phyloP scores from a whole-genome alignment of 257 asterid genomes.

The Plectranthus barbatus region DNA sequence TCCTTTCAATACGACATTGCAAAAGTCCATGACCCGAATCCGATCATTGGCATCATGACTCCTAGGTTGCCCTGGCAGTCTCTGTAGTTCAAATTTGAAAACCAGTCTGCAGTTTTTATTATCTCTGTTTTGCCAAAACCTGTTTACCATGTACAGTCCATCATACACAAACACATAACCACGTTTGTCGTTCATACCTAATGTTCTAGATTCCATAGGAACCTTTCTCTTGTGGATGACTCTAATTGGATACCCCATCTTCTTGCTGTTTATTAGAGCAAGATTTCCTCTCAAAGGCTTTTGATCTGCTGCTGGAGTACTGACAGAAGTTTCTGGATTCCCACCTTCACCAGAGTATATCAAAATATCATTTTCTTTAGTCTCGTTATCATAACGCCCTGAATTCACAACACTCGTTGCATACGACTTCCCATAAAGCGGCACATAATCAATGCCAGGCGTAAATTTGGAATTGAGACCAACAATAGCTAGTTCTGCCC shows the following conservation, averaged over 20 bases:
- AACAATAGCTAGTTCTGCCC: constrained; percentile 51
- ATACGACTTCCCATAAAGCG: constrained; percentile 17
- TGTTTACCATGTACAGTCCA: constrained; percentile 49
- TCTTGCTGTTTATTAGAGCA: constrained; percentile 50
- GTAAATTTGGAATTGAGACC: constrained; percentile 46
- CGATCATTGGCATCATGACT: neutral
- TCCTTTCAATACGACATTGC: constrained; percentile 46
- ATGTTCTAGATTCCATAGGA: neutral
- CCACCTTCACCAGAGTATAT: constrained; percentile 78
- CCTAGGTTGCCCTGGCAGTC: constrained; percentile 45
- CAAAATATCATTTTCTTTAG: constrained; percentile 23
- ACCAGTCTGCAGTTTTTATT: constrained; percentile 40
- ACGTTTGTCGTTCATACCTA: constrained; percentile 8
- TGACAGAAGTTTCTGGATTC: constrained; percentile 16
- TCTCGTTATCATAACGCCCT: constrained; percentile 42
- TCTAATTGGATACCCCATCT: constrained; percentile 43
- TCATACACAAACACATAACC: constrained; percentile 41
- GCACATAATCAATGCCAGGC: constrained; percentile 45
- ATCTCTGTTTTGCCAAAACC: constrained; percentile 30
- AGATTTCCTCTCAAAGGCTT: constrained; percentile 63
- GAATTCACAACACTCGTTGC: constrained; percentile 73
- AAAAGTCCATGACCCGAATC: neutral
- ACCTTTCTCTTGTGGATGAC: constrained; percentile 46
- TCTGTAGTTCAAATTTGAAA: constrained; percentile 49
- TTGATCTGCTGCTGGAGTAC: constrained; percentile 39